phyloP scores from a whole-genome alignment of 2,329 filamentous ascomycete genomes.

The Escovopsis weberi region DNA sequence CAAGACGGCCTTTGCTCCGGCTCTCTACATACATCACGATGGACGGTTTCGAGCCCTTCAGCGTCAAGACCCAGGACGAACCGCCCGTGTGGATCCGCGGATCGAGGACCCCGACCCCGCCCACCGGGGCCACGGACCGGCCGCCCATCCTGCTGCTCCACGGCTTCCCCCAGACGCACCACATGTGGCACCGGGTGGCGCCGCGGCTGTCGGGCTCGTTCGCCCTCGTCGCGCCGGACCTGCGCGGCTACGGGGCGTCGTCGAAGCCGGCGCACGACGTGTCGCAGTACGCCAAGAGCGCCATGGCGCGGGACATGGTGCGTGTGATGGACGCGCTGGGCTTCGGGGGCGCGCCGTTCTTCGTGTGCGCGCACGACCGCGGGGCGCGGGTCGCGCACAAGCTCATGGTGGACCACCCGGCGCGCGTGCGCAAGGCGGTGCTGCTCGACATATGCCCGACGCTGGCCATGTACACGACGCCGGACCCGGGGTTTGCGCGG shows the following conservation, averaged over 20 bases:
- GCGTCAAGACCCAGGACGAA: not conserved
- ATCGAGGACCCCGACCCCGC: not conserved
- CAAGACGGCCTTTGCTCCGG: not conserved
- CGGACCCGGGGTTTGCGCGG: slow-evolving; percentile 27
- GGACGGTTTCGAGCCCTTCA: slow-evolving; percentile 1
- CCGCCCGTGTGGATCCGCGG: slow-evolving; percentile 2
- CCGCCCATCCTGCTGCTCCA: slow-evolving; percentile 34
- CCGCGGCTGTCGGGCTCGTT: slow-evolving; percentile 23
- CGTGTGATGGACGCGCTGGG: slow-evolving; percentile 30
- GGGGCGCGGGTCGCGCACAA: slow-evolving; percentile 41
- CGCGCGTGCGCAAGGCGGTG: slow-evolving; percentile 26
- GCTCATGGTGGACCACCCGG: slow-evolving; percentile 31
- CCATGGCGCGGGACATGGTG: slow-evolving; percentile 33
- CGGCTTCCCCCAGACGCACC: slow-evolving; percentile 36
- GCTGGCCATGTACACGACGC: slow-evolving; percentile 34
- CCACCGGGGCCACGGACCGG: slow-evolving; percentile 11
- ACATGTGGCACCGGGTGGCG: slow-evolving; percentile 36
- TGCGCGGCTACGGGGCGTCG: slow-evolving; percentile 36
- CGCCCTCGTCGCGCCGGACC: slow-evolving; percentile 30
- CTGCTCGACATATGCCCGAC: slow-evolving; percentile 41
- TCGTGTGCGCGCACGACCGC: slow-evolving; percentile 41
- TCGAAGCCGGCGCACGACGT: slow-evolving; percentile 26
- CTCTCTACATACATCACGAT: not conserved
- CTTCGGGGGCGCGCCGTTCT: slow-evolving; percentile 20
- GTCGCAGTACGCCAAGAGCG: slow-evolving; percentile 29